Evolutionary conservation across 495 filamentous ascomycete species (phyloP).

Genomic region (Parachaetomium inaequale): DNA sequence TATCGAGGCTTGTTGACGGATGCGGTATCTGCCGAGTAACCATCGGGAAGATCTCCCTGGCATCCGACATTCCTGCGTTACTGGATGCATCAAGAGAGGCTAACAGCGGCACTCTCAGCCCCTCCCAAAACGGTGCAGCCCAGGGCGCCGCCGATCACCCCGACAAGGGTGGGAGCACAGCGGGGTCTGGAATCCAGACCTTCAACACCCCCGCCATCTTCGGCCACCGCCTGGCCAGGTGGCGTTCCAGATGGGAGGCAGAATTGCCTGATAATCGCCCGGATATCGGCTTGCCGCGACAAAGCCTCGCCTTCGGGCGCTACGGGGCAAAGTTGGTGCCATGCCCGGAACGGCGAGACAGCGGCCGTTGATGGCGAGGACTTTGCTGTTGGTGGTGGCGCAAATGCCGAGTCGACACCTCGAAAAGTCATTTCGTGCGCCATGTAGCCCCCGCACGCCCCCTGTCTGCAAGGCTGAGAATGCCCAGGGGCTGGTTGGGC

Average conservation of each 20-base stretch:
- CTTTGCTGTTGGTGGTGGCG: not conserved
- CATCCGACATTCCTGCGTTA: not conserved
- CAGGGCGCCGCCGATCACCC: not conserved
- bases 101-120: not conserved
- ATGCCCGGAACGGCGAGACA: not conserved
- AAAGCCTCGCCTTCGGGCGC: too few species aligned
- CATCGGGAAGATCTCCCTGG: not conserved
- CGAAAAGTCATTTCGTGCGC: not conserved
- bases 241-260: not conserved
- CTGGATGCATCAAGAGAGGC: not conserved
- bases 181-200: too few species aligned
- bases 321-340: not conserved
- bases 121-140: not conserved
- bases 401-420: not conserved
- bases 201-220: not conserved
- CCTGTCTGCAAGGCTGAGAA: slow-evolving; percentile 6
- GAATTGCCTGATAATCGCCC: not conserved
- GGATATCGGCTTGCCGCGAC: too few species aligned
- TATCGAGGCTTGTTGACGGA: not conserved
- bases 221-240: not conserved
- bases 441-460: not conserved
- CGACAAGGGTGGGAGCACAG: not conserved
- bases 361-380: not conserved
- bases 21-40: not conserved
- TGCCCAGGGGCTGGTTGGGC: not conserved